Conservation (phyloP, 305 asterid genomes). For the Rubia peregrina region DNA sequence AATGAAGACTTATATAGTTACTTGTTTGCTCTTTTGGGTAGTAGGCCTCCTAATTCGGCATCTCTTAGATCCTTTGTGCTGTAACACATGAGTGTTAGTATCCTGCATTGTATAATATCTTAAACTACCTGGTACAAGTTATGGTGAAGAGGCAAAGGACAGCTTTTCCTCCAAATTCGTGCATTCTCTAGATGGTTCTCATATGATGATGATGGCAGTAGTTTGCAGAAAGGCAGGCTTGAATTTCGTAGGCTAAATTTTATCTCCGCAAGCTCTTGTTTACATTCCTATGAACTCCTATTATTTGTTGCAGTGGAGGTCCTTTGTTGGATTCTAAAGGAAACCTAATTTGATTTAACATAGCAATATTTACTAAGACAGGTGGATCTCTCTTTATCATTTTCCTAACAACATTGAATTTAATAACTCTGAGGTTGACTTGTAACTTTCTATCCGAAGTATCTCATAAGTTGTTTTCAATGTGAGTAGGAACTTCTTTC, state of each 20-base stretch:
- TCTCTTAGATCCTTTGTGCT: background rate
- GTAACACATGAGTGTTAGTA: background rate
- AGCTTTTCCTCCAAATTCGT: slow-evolving; percentile 98
- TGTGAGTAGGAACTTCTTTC: slow-evolving; percentile 77
- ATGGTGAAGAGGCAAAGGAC: slow-evolving; percentile 88
- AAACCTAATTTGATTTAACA: slow-evolving; percentile 80
- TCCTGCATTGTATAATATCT: background rate
- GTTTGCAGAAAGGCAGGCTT: slow-evolving; percentile 88
- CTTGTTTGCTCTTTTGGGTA: background rate
- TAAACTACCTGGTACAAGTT: slow-evolving; percentile 34
- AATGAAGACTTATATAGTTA: background rate
- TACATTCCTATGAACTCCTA: slow-evolving; percentile 7
- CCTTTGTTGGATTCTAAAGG: slow-evolving; percentile 93
- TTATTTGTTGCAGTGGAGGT: slow-evolving; percentile 68
- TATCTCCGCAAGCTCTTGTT: background rate
- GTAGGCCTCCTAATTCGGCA: background rate
- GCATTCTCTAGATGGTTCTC: slow-evolving; percentile 97
- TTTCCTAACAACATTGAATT: background rate
- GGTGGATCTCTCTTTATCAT: slow-evolving; percentile 35
- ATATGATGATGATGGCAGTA: slow-evolving; percentile 99
- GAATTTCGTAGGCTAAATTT: too few species aligned
- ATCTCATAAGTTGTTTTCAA: background rate
- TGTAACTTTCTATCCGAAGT: background rate
- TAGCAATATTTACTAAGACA: slow-evolving; percentile 93
- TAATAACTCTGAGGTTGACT: background rate